Base-by-base conservation (phyloP, 495 filamentous ascomycete species). In the Aspergillus nanangensis region DNA sequence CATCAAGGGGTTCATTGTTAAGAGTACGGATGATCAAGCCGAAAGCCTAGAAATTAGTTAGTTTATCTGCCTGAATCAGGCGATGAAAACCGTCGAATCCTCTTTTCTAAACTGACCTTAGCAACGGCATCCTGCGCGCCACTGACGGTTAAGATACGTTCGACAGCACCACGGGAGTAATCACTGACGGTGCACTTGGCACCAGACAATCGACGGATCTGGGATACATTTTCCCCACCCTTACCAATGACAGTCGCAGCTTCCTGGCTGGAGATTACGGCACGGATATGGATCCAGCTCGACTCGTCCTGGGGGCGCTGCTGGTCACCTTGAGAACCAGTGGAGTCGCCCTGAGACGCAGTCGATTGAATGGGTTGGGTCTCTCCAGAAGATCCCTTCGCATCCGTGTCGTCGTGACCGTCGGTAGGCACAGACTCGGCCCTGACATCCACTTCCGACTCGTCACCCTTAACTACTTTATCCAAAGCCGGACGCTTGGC, bases 141-240 rank as follows among this genome's bases (percentile, higher is more conserved):
- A 67, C 90, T 96, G 42, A 98, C 94, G 23, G 93, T 98, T 58
- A 98, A 72, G 53, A 98, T 96, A 61, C 93, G 85, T 67, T 98
- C 93, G 21, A 96, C 90, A 25, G 93, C 92, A 52, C 93, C 93
- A 56, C 94, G 87, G 57, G 92, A 83, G 59, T 97, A 98, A 63
- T 98, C 93, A 72, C 90, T 96, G 52, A 98, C 90, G 24, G 94
- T 97, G 72, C 93, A 97, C 70, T 96, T 97, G 51, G 93, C 93
- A 54, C 86, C 87, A 8, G 94, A 94, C 72, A 90, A 74, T 60
- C 83, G 85, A 47, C 93, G 82, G 53, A 97, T 96, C 64, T 90
- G 84, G 48, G 90, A 91, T 44, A 98, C 93, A 62, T 98, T 98
- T 72, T 98, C 93, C 59, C 93, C 93, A 57, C 90, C 91, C 73